These are phyloP conservation scores for Lecanicillium sp. DNA, from an alignment of 2,329 filamentous ascomycete genomes.

Conservation along the genomic window DNA sequence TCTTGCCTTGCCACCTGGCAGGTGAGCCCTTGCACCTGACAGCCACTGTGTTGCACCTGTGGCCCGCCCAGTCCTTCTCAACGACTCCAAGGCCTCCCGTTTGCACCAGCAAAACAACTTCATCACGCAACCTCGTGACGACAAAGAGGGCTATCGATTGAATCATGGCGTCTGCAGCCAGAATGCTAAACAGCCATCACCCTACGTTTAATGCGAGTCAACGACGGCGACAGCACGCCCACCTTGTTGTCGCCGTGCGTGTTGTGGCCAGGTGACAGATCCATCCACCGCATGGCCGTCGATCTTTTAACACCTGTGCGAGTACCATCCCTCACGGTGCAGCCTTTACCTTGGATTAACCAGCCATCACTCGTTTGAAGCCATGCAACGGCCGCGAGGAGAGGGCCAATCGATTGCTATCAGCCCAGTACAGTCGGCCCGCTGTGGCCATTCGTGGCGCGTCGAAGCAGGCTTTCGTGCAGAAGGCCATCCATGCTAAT, in stretches of 20 bases:
- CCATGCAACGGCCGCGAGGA: slow-evolving; percentile 1
- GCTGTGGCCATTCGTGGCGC: slow-evolving; percentile 1
- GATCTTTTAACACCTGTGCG: slow-evolving; percentile 1
- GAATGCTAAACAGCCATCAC: background rate
- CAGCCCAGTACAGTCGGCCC: slow-evolving; percentile 1
- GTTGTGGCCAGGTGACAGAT: slow-evolving; percentile 8
- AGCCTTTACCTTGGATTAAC: background rate
- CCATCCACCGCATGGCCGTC: slow-evolving; percentile 5
- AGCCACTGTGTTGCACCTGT: background rate
- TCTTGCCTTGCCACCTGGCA: slow-evolving; percentile 2
- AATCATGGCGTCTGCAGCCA: background rate
- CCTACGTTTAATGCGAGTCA: background rate
- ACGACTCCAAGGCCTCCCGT: background rate
- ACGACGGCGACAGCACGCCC: background rate
- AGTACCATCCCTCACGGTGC: background rate
- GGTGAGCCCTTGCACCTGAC: slow-evolving; percentile 5
- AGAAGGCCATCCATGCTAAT: background rate
- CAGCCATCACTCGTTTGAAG: background rate
- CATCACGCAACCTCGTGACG: slow-evolving; percentile 3
- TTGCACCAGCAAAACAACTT: background rate
- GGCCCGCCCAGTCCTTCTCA: too few species aligned
- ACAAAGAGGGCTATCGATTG: background rate
- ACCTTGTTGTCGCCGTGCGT: background rate
- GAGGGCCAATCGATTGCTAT: slow-evolving; percentile 4
- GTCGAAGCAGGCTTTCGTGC: background rate